Evolutionary conservation across 1,139 yeast species (phyloP).

Genomic region (Tardiomyces digboiensis): DNA sequence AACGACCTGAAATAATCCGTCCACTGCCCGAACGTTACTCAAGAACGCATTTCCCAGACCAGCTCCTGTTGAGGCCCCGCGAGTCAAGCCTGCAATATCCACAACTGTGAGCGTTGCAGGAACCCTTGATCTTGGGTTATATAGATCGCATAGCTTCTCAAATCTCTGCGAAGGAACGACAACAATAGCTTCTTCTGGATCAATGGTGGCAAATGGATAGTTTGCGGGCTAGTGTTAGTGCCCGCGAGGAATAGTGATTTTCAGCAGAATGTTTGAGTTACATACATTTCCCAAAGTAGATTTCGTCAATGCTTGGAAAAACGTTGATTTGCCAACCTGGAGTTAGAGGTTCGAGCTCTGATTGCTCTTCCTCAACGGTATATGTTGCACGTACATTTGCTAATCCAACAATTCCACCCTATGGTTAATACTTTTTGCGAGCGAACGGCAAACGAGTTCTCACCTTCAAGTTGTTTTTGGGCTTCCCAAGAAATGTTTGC

Average conservation of each 20-base stretch:
- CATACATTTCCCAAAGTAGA: constrained; percentile 69
- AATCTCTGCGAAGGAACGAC: constrained; percentile 92
- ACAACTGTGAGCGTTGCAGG: constrained; percentile 93
- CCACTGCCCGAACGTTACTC: constrained; percentile 96
- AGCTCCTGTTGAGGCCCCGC: constrained; percentile 97
- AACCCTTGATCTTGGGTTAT: constrained; percentile 78
- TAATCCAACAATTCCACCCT: constrained; percentile 79
- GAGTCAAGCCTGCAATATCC: constrained; percentile 97
- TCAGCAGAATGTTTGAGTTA: background rate
- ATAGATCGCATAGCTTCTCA: constrained; percentile 60
- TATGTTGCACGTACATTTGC: constrained; percentile 54
- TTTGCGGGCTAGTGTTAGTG: constrained; percentile 63
- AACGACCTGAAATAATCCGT: constrained; percentile 96
- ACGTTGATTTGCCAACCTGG: constrained; percentile 59
- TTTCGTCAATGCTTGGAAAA: constrained; percentile 57
- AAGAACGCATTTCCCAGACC: constrained; percentile 98
- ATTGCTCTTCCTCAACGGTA: background rate
- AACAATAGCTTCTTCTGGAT: constrained; percentile 98
- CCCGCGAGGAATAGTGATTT: too few relatives aligned
- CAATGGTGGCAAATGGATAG: constrained; percentile 97
- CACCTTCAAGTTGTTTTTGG: constrained; percentile 55
- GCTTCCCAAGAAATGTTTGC: constrained; percentile 63
- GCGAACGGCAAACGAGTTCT: background rate
- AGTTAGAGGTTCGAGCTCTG: background rate
- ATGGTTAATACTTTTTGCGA: background rate